Base-by-base conservation (phyloP, 495 filamentous ascomycete genomes). In the Lindgomyces ingoldianus region DNA sequence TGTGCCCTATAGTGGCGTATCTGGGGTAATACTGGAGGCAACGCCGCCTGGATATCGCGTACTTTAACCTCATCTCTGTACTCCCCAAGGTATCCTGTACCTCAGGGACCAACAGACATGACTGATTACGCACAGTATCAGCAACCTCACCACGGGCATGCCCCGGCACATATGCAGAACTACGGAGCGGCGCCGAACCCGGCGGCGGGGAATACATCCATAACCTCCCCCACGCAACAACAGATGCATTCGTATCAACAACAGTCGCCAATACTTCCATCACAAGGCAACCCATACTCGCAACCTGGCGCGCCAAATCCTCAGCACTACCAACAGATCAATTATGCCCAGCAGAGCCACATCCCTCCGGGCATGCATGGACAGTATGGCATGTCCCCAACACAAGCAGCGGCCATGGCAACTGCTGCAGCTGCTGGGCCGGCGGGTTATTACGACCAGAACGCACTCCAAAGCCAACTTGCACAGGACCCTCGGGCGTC, bases 61-160 rank as follows among this genome's bases (percentile, higher is more conserved):
- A 65, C 48, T 30, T 57, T 45, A 57, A 61, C 36, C 60, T 52
- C 58, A 54, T 65, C 48, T 41, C 42, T 65, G 63, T 66, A 66
- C 57, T 42, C 50, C 46, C 53, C 30, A n/a, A 65, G 61, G 61
- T 65, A 66, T 51, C 65, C 36, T 63, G 45, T 60, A 69, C 57
- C 62, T 60, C 36, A 44, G 53, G 55, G 25, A 44, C 22, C 22
- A 42, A 61, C 68, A 64, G 59, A 33, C 70, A 85, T 86, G 81
- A 87, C 86, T 83, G 85, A 88, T 75, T 88, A 88, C 84, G 83
- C 84, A 70, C 81, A 82, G 83, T 87, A 87, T 72, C 84, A 82
- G 71, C 80, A 83, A 77, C 83, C 83, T 74, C 60, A 74, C 45
- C 84, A 87, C 77, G 82, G 63, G 19, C 71, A 69, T 78, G 65